These are phyloP conservation scores for Fusarium domesticum DNA, from an alignment of 2,329 filamentous ascomycete genomes.

Conservation along the genomic window DNA sequence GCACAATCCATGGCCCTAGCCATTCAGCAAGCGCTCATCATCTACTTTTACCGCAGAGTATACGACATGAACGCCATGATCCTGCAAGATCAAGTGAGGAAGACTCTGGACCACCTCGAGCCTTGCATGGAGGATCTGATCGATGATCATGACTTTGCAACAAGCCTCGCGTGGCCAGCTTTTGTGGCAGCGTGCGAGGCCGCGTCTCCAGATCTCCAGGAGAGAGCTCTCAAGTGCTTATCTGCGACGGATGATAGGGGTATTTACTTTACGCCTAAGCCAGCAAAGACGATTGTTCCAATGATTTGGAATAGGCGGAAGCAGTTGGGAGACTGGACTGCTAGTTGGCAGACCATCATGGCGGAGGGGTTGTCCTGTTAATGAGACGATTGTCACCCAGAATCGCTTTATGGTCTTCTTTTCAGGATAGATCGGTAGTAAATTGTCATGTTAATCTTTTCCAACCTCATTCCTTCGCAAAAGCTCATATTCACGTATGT, in stretches of 20 bases:
- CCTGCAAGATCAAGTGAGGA: constrained; percentile 37
- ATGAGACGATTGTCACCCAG: not conserved
- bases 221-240: constrained; percentile 24
- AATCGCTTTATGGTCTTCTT: no score
- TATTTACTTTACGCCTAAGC: constrained; percentile 27
- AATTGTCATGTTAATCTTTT: no score
- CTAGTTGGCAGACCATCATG: constrained; percentile 29
- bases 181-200: constrained; percentile 45
- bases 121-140: constrained; percentile 32
- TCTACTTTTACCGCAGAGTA: constrained; percentile 46
- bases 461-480: no score
- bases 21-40: constrained; percentile 42
- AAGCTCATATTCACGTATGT: no score
- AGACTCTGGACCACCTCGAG: constrained; percentile 37
- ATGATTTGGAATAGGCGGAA: constrained; percentile 31
- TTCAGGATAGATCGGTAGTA: no score
- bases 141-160: constrained; percentile 36
- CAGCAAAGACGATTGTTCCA: constrained; percentile 28
- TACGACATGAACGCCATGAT: constrained; percentile 37
- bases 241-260: constrained; percentile 28
- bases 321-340: constrained; percentile 30
- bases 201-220: constrained; percentile 34
- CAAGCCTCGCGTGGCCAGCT: constrained; percentile 41
- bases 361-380: constrained; percentile 9
- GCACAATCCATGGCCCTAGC: constrained; percentile 28